Percentiles rank a stretch among this genome's conserved stretches.
Conservation (phyloP, 2,329 filamentous ascomycete genomes). For the Colletotrichum chrysophilum region DNA sequence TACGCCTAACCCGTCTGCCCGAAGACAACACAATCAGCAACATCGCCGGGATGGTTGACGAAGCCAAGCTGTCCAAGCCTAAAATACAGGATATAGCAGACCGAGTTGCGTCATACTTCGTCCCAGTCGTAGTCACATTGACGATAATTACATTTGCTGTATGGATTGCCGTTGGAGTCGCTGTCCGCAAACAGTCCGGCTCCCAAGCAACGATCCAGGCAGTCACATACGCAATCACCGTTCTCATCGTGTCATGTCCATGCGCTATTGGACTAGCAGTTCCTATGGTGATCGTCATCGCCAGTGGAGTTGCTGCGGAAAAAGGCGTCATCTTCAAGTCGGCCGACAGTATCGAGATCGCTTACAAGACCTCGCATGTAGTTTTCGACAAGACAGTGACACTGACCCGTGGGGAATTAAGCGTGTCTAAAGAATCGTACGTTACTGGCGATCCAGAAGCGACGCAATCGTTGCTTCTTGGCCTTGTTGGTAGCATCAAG, state of each 20-base stretch:
- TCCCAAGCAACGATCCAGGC: slow-evolving; percentile 61
- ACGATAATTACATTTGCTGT: slow-evolving; percentile 64
- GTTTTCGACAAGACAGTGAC: slow-evolving; percentile 86
- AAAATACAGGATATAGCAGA: slow-evolving; percentile 74
- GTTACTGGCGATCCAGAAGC: neutral
- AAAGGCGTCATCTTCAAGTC: slow-evolving; percentile 74
- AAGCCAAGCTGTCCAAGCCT: slow-evolving; percentile 72
- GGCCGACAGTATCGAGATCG: slow-evolving; percentile 66
- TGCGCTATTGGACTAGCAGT: slow-evolving; percentile 78
- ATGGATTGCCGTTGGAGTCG: slow-evolving; percentile 68
- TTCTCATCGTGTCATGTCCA: slow-evolving; percentile 78
- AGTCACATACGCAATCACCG: slow-evolving; percentile 75
- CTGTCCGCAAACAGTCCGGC: slow-evolving; percentile 41
- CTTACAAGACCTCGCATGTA: slow-evolving; percentile 66
- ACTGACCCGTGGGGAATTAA: slow-evolving; percentile 64
- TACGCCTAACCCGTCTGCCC: slow-evolving; percentile 64
- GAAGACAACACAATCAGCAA: slow-evolving; percentile 74
- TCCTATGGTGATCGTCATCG: slow-evolving; percentile 79
- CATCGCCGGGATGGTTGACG: slow-evolving; percentile 74
- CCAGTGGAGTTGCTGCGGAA: slow-evolving; percentile 68
- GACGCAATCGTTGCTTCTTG: slow-evolving; percentile 8
- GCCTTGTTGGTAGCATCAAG: slow-evolving; percentile 41
- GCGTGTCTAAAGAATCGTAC: slow-evolving; percentile 43
- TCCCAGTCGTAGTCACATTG: slow-evolving; percentile 67
- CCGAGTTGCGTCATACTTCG: slow-evolving; percentile 69